These are phyloP conservation scores for Cucurbita argyrosperma DNA, from an alignment of 306 rosid genomes.

Conservation along the genomic window DNA sequence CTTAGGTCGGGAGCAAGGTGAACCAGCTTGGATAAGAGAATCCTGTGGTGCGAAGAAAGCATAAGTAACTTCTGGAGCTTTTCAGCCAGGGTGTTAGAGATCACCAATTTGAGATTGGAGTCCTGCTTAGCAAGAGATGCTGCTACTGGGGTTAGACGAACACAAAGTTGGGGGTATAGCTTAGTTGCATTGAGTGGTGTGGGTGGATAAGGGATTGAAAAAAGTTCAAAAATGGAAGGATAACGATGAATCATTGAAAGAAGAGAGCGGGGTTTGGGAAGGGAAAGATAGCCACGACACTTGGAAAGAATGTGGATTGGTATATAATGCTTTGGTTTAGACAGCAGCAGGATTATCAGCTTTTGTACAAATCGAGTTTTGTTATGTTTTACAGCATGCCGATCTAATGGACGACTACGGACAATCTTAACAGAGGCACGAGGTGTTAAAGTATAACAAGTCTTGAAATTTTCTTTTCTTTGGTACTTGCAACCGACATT, in stretches of 20 bases:
- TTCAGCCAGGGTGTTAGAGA: slow-evolving; percentile 44
- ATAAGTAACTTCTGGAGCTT: slow-evolving; percentile 88
- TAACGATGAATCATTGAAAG: slow-evolving; percentile 70
- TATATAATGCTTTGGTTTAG: slow-evolving; percentile 72
- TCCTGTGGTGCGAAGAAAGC: slow-evolving; percentile 57
- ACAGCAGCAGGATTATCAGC: slow-evolving; percentile 64
- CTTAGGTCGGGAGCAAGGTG: slow-evolving; percentile 92
- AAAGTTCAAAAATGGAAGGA: slow-evolving; percentile 64
- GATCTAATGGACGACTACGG: slow-evolving; percentile 51
- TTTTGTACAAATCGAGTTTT: slow-evolving; percentile 68
- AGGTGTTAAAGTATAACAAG: slow-evolving; percentile 20
- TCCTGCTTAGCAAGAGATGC: slow-evolving; percentile 67
- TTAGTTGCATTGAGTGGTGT: slow-evolving; percentile 61
- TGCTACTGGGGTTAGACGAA: slow-evolving; percentile 81
- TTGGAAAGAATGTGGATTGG: slow-evolving; percentile 60
- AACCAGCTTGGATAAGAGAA: slow-evolving; percentile 65
- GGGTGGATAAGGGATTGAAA: slow-evolving; percentile 54
- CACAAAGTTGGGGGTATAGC: slow-evolving; percentile 59
- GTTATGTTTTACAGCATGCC: slow-evolving; percentile 54
- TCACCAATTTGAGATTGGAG: slow-evolving; percentile 26
- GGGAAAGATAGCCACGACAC: slow-evolving; percentile 61
- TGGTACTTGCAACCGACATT: slow-evolving; percentile 10
- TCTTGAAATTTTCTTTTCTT: neutral
- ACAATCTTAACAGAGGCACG: slow-evolving; percentile 59
- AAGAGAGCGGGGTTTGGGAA: slow-evolving; percentile 49